Percentiles rank a stretch among this genome's conserved stretches.
Conservation (phyloP, 768 basidiomycete species). For the Leccinum ochraceum region DNA sequence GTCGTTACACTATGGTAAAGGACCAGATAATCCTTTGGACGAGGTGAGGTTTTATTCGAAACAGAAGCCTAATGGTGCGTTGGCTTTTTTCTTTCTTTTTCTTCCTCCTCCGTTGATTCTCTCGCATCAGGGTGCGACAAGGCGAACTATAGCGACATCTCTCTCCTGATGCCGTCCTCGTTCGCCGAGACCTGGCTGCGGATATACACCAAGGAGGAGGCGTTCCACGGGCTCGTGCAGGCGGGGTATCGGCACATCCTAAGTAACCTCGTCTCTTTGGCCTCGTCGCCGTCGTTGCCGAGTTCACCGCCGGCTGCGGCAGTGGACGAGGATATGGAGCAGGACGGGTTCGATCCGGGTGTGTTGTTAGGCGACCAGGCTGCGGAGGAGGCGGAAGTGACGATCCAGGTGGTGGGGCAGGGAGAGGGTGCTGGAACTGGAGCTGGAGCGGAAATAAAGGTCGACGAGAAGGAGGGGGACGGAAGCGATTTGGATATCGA, state of each 20-base stretch:
- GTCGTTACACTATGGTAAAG: slow-evolving; percentile 78
- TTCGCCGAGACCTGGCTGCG: slow-evolving; percentile 73
- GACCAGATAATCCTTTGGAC: slow-evolving; percentile 66
- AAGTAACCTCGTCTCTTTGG: slow-evolving; percentile 17
- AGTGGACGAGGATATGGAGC: slow-evolving; percentile 1
- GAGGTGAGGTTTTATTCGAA: slow-evolving; percentile 76
- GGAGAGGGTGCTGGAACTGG: not conserved
- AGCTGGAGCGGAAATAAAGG: not conserved
- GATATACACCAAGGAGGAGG: slow-evolving; percentile 65
- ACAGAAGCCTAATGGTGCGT: slow-evolving; percentile 54
- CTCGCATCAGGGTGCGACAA: slow-evolving; percentile 40
- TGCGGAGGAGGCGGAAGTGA: not conserved
- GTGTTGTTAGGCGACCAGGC: not conserved
- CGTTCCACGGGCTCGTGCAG: slow-evolving; percentile 63
- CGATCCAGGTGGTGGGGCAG: not conserved
- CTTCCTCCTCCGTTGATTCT: not conserved
- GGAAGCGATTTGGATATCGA: slow-evolving; percentile 20
- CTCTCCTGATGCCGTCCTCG: slow-evolving; percentile 58
- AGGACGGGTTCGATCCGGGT: slow-evolving; percentile 20
- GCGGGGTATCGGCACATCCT: slow-evolving; percentile 59
- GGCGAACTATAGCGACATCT: slow-evolving; percentile 59
- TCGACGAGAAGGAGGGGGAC: not conserved
- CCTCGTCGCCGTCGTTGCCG: not conserved
- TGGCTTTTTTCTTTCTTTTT: not conserved
- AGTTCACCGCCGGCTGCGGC: not conserved